Evolutionary conservation across 805 yeast species (phyloP), one percentile per base, ranked within the genome.

Genomic region (Wickerhamiella australiensis): DNA sequence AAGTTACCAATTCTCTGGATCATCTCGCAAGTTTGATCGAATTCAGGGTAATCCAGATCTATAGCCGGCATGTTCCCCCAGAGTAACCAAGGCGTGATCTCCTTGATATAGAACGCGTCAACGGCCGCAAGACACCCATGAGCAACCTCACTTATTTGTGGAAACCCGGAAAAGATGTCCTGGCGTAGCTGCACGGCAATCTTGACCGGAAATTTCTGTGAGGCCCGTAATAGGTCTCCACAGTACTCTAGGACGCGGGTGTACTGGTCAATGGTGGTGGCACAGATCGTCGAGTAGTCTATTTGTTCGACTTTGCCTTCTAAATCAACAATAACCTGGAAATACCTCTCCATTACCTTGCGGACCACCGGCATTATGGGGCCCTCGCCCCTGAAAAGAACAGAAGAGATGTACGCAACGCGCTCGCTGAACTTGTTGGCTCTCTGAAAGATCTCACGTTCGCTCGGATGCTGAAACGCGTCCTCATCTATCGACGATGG

Each of bases 381-480:
- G 29, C 42, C 47, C 6, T 12, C 12, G 23, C 25, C 21, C 8
- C 23, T 23, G 23, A 45, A 45, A 13, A 37, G 35, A 15, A 22
- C 21, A 2, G 20, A 20, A 3, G 47, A 45, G 12, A 45, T 21
- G 15, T 45, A 18, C 5, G 26, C 26, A 15, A 53, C 49, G 5
- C 20, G 36, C 8, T 13, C 45, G 18, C 57, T 52, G 20, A 51
- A 50, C 8, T 26, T n/a, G 1, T 8, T 22, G 7, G 53, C 54
- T 11, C 31, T 38, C 5, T 36, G 40, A 17, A 53, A 37, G 6
- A 51, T 25, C 8, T 46, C 47, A 1, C n/a, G 21, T 26, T 51
- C 55, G 9, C 52, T 50, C 0, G 57, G 53, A 26, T 53, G 54
- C 11, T 47, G 23, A 1, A 31, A 27, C 5, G 12, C 33, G 6